Evolutionary conservation across 495 filamentous ascomycete genomes (phyloP).

Genomic region (Aspergillus olivimuriae): DNA sequence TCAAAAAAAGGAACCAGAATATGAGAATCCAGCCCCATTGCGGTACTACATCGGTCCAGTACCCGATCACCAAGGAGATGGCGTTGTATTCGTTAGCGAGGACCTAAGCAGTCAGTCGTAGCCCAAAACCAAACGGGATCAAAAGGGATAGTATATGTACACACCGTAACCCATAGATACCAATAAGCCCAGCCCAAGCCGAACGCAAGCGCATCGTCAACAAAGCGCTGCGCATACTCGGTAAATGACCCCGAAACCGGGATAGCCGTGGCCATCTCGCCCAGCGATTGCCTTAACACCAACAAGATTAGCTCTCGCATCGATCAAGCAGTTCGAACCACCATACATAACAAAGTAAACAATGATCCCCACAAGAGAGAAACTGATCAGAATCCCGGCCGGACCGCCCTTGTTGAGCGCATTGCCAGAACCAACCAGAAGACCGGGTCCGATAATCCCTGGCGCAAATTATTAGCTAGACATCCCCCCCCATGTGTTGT

Average conservation of each 20-base stretch:
- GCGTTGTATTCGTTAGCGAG: slow-evolving; percentile 48
- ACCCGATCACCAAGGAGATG: slow-evolving; percentile 37
- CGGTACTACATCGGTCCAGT: slow-evolving; percentile 37
- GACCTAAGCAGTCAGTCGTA: slow-evolving; percentile 18
- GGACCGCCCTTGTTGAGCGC: slow-evolving; percentile 57
- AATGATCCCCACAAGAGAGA: slow-evolving; percentile 53
- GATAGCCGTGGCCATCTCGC: slow-evolving; percentile 51
- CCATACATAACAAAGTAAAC: slow-evolving; percentile 56
- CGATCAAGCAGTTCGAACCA: not conserved
- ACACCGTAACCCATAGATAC: slow-evolving; percentile 49
- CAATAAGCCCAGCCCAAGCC: slow-evolving; percentile 53
- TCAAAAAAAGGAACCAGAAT: slow-evolving; percentile 50
- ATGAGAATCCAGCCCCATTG: slow-evolving; percentile 58
- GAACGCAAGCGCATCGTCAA: slow-evolving; percentile 47
- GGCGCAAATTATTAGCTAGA: no score
- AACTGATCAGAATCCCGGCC: slow-evolving; percentile 57
- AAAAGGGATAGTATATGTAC: not conserved
- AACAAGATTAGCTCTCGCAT: no score
- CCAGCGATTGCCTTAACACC: slow-evolving; percentile 50
- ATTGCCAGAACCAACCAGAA: slow-evolving; percentile 51
- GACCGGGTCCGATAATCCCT: slow-evolving; percentile 43
- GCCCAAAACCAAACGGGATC: not conserved
- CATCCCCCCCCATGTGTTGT: no score
- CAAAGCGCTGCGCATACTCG: slow-evolving; percentile 52
- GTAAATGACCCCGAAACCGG: slow-evolving; percentile 50